These are phyloP conservation scores for Russula vinacea DNA, from an alignment of 768 basidiomycete genomes.

Conservation along the genomic window DNA sequence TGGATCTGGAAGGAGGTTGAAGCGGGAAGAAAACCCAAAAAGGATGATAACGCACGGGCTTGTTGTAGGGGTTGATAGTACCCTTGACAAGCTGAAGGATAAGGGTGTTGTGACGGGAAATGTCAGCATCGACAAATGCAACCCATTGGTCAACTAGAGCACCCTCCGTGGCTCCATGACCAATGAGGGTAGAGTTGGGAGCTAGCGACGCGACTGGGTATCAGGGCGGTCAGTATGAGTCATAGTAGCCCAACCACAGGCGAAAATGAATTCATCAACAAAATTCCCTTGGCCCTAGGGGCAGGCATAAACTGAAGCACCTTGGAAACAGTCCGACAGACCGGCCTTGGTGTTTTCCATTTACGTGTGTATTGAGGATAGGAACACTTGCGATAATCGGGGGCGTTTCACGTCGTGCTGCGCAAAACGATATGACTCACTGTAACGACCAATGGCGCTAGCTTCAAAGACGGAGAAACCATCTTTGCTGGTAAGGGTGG, in stretches of 20 bases:
- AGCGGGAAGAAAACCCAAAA: too few relatives aligned
- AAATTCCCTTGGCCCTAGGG: background rate
- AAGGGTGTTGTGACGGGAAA: slow-evolving; percentile 42
- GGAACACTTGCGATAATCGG: slow-evolving; percentile 5
- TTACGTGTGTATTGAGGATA: background rate
- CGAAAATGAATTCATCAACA: background rate
- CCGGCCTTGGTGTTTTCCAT: background rate
- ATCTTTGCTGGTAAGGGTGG: slow-evolving; percentile 71
- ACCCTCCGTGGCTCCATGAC: slow-evolving; percentile 56
- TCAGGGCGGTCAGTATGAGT: slow-evolving; percentile 21
- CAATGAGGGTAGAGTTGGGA: slow-evolving; percentile 77
- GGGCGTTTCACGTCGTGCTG: background rate
- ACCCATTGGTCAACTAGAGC: slow-evolving; percentile 86
- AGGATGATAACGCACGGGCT: slow-evolving; percentile 55
- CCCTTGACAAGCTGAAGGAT: slow-evolving; percentile 47
- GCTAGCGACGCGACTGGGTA: slow-evolving; percentile 67
- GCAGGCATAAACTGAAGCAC: background rate
- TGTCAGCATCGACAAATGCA: slow-evolving; percentile 68
- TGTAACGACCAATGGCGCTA: slow-evolving; percentile 77
- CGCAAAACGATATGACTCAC: slow-evolving; percentile 52
- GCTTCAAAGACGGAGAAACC: slow-evolving; percentile 80
- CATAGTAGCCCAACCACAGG: slow-evolving; percentile 16
- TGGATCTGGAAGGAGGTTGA: slow-evolving; percentile 55
- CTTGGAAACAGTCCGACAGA: background rate
- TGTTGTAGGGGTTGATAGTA: slow-evolving; percentile 66